phyloP scores from a whole-genome alignment of 2,329 filamentous ascomycete genomes.

The Clarireedia homoeocarpa region DNA sequence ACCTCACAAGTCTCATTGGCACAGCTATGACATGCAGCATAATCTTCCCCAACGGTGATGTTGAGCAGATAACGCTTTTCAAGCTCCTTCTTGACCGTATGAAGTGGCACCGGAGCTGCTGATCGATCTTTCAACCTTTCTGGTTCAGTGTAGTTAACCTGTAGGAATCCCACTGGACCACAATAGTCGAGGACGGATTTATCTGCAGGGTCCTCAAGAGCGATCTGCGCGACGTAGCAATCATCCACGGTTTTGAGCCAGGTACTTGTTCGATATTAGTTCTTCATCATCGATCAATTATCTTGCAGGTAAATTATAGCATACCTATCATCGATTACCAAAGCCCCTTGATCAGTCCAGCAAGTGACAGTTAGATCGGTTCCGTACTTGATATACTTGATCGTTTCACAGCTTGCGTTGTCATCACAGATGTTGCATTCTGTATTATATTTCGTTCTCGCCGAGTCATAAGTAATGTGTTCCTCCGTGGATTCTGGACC shows the following conservation, averaged over 20 bases:
- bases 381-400: constrained; percentile 12
- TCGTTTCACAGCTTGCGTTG: constrained; percentile 10
- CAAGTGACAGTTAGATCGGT: constrained; percentile 16
- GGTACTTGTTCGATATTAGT: constrained; percentile 7
- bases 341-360: constrained; percentile 14
- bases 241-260: constrained; percentile 18
- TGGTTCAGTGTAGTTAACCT: constrained; percentile 13
- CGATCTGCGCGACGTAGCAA: constrained; percentile 17
- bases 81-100: not conserved
- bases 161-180: constrained; percentile 17
- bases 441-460: constrained; percentile 13
- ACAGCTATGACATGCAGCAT: constrained; percentile 12
- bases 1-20: not conserved
- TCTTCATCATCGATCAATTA: too few species aligned
- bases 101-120: not conserved
- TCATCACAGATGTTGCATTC: constrained; percentile 19
- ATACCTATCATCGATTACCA: constrained; percentile 14
- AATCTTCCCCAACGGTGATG: constrained; percentile 18
- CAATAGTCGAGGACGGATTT: constrained; percentile 17
- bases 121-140: not conserved
- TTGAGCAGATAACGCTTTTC: constrained; percentile 14
- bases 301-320: not conserved
- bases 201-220: constrained; percentile 9
- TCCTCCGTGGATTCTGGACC: constrained; percentile 12
- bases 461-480: constrained; percentile 12